Percentiles rank a stretch among this genome's conserved stretches.
Evolutionary conservation across 495 filamentous ascomycete species (phyloP).

Genomic region (Xylaria scruposa): DNA sequence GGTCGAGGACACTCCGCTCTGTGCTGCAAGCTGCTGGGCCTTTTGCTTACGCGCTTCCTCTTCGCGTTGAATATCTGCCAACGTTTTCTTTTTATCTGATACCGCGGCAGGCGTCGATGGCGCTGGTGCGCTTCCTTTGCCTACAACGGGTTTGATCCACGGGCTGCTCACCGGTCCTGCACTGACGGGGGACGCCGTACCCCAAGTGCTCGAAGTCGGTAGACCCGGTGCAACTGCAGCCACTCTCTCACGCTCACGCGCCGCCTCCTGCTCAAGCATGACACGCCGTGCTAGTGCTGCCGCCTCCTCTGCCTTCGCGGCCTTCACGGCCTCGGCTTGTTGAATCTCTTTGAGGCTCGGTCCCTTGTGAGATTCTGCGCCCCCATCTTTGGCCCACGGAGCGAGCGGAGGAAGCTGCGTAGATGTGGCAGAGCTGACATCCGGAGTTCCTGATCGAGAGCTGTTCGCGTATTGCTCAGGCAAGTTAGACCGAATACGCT

Average conservation of each 20-base stretch:
- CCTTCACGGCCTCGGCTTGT: constrained; percentile 90
- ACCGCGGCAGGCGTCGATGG: constrained; percentile 49
- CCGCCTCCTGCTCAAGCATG: constrained; percentile 79
- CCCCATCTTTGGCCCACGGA: constrained; percentile 89
- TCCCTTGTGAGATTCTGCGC: constrained; percentile 75
- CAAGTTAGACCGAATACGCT: constrained; percentile 81
- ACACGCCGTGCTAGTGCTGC: constrained; percentile 82
- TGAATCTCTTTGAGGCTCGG: constrained; percentile 97
- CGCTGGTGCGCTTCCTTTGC: constrained; percentile 38
- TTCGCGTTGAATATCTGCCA: constrained; percentile 96
- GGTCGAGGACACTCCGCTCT: constrained; percentile 58
- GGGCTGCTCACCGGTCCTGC: constrained; percentile 63
- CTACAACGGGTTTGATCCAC: constrained; percentile 63
- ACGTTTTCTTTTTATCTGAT: constrained; percentile 77
- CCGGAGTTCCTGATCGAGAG: constrained; percentile 78
- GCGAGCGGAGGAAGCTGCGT: constrained; percentile 71
- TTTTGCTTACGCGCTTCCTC: constrained; percentile 90
- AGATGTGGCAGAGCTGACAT: constrained; percentile 48
- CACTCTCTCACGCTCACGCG: constrained; percentile 66
- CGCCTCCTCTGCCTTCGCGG: constrained; percentile 86
- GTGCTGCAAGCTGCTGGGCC: constrained; percentile 60
- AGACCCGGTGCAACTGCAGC: constrained; percentile 74
- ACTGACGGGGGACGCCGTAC: constrained; percentile 69
- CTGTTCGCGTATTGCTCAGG: constrained; percentile 79
- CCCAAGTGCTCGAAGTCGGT: constrained; percentile 91